These are phyloP conservation scores for Mortierella sp. DNA, from an alignment of 371 early-diverging fungal genomes.

Conservation along the genomic window DNA sequence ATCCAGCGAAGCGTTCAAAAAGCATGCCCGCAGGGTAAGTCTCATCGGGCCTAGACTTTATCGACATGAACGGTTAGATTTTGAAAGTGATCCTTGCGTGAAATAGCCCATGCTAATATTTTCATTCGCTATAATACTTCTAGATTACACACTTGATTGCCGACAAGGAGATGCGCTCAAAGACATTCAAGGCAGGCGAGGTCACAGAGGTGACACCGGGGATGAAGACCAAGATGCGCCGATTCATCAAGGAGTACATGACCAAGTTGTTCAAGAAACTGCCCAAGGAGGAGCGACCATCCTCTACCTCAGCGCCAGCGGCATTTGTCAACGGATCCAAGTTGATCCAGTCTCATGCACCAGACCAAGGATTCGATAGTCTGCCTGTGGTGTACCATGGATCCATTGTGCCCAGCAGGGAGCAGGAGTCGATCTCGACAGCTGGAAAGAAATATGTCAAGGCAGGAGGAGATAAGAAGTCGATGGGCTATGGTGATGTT, in stretches of 20 bases:
- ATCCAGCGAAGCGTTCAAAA: slow-evolving; percentile 73
- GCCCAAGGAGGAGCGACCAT: slow-evolving; percentile 43
- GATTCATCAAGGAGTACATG: slow-evolving; percentile 67
- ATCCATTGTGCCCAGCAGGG: slow-evolving; percentile 11
- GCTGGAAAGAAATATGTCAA: background rate
- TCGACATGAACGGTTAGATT: no score
- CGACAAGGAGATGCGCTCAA: slow-evolving; percentile 71
- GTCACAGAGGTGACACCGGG: slow-evolving; percentile 63
- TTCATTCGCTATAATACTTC: background rate
- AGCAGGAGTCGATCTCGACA: background rate
- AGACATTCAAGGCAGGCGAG: slow-evolving; percentile 59
- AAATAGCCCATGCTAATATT: background rate
- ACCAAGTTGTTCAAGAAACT: slow-evolving; percentile 59
- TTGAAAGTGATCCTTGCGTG: background rate
- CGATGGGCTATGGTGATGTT: slow-evolving; percentile 49
- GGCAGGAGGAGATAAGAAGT: slow-evolving; percentile 10
- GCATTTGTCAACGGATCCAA: slow-evolving; percentile 34
- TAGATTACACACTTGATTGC: slow-evolving; percentile 71
- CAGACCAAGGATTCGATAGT: slow-evolving; percentile 29
- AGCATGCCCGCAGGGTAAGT: slow-evolving; percentile 74
- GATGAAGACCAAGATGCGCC: slow-evolving; percentile 70
- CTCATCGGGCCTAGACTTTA: background rate
- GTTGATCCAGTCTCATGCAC: slow-evolving; percentile 37
- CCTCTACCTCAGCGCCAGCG: slow-evolving; percentile 26
- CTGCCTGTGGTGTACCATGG: slow-evolving; percentile 2